Percentiles rank a stretch among this genome's conserved stretches.
Evolutionary conservation across 1,284 basidiomycete species (phyloP).

Genomic region (Fomitopsis betulina): DNA sequence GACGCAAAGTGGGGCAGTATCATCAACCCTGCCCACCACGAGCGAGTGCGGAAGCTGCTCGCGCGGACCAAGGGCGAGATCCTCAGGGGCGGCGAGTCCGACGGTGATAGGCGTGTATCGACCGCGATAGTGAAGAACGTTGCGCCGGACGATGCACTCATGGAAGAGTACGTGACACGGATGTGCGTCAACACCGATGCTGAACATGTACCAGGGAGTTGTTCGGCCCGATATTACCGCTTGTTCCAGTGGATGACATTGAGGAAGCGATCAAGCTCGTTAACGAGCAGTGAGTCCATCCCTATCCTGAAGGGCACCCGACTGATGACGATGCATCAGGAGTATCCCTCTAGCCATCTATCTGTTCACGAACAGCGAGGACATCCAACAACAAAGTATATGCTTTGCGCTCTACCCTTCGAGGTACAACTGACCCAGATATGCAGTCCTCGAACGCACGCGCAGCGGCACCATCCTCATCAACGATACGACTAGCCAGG

Average conservation of each 20-base stretch:
- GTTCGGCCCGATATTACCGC: slow-evolving; percentile 66
- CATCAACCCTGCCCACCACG: slow-evolving; percentile 44
- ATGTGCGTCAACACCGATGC: not conserved
- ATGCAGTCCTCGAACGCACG: slow-evolving; percentile 42
- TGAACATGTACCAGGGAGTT: slow-evolving; percentile 41
- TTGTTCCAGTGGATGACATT: slow-evolving; percentile 52
- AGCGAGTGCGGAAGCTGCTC: slow-evolving; percentile 46
- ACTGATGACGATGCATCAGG: slow-evolving; percentile 19
- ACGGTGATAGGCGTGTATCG: slow-evolving; percentile 36
- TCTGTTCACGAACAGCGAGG: slow-evolving; percentile 39
- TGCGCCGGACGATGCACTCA: slow-evolving; percentile 43
- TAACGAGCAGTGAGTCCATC: slow-evolving; percentile 34
- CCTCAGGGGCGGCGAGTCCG: slow-evolving; percentile 49
- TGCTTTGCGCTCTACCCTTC: slow-evolving; percentile 15
- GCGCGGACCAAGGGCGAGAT: slow-evolving; percentile 50
- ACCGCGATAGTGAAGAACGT: slow-evolving; percentile 48
- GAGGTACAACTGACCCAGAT: slow-evolving; percentile 6
- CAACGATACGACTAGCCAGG: slow-evolving; percentile 50
- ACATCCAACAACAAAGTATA: slow-evolving; percentile 35
- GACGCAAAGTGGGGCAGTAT: slow-evolving; percentile 38
- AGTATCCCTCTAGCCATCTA: slow-evolving; percentile 47
- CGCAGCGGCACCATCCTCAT: slow-evolving; percentile 46
- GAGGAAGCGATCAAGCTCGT: slow-evolving; percentile 52
- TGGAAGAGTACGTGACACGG: slow-evolving; percentile 40
- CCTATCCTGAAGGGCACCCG: not conserved